phyloP scores from a whole-genome alignment of 768 basidiomycete genomes.

The Cubamyces sp. region DNA sequence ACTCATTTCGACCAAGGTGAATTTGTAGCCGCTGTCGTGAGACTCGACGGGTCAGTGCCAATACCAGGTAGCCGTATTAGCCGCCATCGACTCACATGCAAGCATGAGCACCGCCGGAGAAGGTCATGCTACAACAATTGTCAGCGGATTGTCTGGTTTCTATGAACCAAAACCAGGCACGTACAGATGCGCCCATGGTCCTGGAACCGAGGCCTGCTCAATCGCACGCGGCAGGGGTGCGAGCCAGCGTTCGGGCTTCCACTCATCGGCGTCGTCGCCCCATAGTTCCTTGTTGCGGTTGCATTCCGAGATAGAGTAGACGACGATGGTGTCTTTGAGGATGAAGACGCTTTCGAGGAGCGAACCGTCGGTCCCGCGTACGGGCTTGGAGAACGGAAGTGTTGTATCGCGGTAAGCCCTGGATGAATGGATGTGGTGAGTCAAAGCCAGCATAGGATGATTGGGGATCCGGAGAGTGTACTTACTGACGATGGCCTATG shows the following conservation, averaged over 20 bases:
- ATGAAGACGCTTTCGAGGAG: conserved; percentile 45
- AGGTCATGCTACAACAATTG: neutral
- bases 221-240: conserved; percentile 19
- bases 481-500: conserved; percentile 30
- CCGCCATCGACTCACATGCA: conserved; percentile 9
- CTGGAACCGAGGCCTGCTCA: conserved; percentile 18
- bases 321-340: conserved; percentile 49
- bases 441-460: neutral
- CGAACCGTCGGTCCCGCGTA: conserved; percentile 46
- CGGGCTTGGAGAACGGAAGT: conserved; percentile 55
- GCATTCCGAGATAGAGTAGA: conserved; percentile 46
- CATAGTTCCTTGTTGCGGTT: conserved; percentile 58
- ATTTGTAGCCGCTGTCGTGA: conserved; percentile 1
- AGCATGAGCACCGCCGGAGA: neutral
- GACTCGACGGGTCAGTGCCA: neutral
- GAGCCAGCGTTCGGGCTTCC: conserved; percentile 69
- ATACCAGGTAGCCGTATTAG: too few relatives aligned
- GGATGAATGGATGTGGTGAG: neutral
- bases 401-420: conserved; percentile 55
- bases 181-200: conserved; percentile 29
- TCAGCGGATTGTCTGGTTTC: neutral
- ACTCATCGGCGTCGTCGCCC: conserved; percentile 62
- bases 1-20: conserved; percentile 16
- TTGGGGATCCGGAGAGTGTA: neutral
- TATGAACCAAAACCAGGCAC: neutral